These are phyloP conservation scores for Pulveroboletus sp. DNA, from an alignment of 768 basidiomycete species.

Conservation along the genomic window DNA sequence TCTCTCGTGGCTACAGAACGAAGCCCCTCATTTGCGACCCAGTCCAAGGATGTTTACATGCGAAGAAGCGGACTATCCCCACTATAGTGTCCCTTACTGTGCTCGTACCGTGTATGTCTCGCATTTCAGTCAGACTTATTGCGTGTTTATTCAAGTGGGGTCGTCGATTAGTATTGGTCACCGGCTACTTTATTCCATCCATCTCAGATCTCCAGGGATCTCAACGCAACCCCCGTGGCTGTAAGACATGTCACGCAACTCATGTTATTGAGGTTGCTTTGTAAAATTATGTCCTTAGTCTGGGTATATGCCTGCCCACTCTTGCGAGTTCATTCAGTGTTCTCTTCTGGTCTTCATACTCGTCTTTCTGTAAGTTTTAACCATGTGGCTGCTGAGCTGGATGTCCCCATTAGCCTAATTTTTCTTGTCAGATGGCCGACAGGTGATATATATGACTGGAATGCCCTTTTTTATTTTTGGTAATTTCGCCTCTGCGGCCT, in stretches of 20 bases:
- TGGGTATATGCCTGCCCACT: conserved; percentile 51
- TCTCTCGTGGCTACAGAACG: too few species aligned
- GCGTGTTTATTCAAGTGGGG: neutral
- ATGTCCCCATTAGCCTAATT: too few species aligned
- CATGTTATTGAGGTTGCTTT: too few species aligned
- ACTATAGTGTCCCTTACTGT: conserved; percentile 59
- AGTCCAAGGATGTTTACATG: conserved; percentile 42
- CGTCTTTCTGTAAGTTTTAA: conserved; percentile 44
- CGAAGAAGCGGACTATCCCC: conserved; percentile 53
- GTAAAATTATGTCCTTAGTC: conserved; percentile 23
- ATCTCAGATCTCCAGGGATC: conserved; percentile 71
- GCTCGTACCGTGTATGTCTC: conserved; percentile 55
- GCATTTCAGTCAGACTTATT: neutral
- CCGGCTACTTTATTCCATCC: conserved; percentile 68
- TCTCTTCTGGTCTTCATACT: conserved; percentile 51
- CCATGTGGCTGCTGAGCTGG: neutral
- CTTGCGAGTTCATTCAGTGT: conserved; percentile 46
- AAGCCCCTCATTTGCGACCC: too few species aligned
- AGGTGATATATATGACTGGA: conserved; percentile 54
- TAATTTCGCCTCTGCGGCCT: conserved; percentile 56
- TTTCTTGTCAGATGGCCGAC: conserved; percentile 49
- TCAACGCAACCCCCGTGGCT: conserved; percentile 52
- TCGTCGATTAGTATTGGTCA: conserved; percentile 55
- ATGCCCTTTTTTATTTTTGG: conserved; percentile 59
- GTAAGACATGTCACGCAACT: conserved; percentile 45